Conservation (phyloP, 2,329 filamentous ascomycete genomes). For the Hypocrella siamensis region DNA sequence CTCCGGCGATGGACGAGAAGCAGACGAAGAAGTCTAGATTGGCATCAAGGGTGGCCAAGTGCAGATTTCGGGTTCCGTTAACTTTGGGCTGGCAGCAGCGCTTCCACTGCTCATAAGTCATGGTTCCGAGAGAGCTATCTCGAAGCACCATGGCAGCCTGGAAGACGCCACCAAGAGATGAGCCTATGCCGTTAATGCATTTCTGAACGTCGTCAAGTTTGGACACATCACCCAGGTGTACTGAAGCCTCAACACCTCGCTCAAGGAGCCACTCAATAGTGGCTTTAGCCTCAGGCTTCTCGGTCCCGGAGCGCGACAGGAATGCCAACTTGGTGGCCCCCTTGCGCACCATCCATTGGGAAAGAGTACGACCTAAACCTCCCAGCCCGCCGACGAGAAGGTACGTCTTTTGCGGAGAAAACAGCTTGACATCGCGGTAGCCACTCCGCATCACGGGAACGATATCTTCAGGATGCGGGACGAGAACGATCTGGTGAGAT, state of each 20-base stretch:
- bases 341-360: conserved; percentile 9
- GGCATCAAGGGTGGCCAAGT: conserved; percentile 9
- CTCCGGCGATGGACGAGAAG: conserved; percentile 12
- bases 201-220: conserved; percentile 5
- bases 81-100: conserved; percentile 15
- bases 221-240: conserved; percentile 13
- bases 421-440: conserved; percentile 4
- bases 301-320: conserved; percentile 11
- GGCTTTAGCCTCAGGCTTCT: conserved; percentile 5
- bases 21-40: conserved; percentile 15
- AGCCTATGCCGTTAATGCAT: conserved; percentile 6
- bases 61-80: conserved; percentile 16
- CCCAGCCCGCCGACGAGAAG: conserved; percentile 14
- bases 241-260: background rate
- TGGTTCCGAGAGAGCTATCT: conserved; percentile 8
- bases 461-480: conserved; percentile 5
- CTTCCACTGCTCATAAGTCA: conserved; percentile 12
- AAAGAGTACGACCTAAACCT: conserved; percentile 11
- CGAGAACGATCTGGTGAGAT: conserved; percentile 17
- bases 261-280: conserved; percentile 7
- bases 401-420: conserved; percentile 9
- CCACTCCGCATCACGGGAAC: conserved; percentile 9
- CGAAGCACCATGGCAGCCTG: conserved; percentile 22
- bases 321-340: conserved; percentile 15
- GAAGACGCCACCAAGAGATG: conserved; percentile 17